Base-by-base conservation (phyloP, 2,329 filamentous ascomycete species). In the Fusarium stilboides region DNA sequence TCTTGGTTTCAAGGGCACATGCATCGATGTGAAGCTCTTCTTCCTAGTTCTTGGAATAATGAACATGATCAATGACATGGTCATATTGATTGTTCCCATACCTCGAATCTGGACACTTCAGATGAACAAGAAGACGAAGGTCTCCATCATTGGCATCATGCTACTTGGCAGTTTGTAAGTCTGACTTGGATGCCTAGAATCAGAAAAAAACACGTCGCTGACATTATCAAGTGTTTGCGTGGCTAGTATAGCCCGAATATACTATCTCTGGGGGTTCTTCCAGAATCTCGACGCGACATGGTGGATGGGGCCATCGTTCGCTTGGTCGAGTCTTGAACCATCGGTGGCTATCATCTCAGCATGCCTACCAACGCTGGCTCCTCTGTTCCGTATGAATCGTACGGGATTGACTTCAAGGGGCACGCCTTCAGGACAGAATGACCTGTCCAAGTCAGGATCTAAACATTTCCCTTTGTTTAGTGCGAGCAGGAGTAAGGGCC, bases 11-110 rank as follows among this genome's bases (percentile, higher is more conserved):
- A 9, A 62, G 3, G 60, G 60, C 0, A 49, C 37, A 6, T 63
- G 60, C 3, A 63, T 63, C 13, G 37, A 63, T 0, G 60, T 63
- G 0, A 63, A 63, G 20, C 37, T 63, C 7, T 63, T 63, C 9
- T 63, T 63, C 9, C 58, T 63, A 15, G 50, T 63, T 13, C 37
- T 63, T 1, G 60, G 60, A 4, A 33, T 63, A 9, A 63, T 63
- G 60, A 63, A 63, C 24, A 63, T 63, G 60, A 24, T 63, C 24
- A 63, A 63, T 6, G 58, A 63, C 7, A 63, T 63, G 1, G 43
- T 63, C 1, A 63, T 63, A 2, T 6, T 63, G n/a, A 45, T 6
- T 14, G 60, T 63, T 13, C 60, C 60, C 0, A 63, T 63, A 17
- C 60, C 60, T 3, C 60, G 60, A 3, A 63, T 63, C 8, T 63